A percentile compares a stretch with the other conserved stretches of the same genome.
Evolutionary conservation across 345 rosid species (phyloP).

Genomic region (Anacardium occidentale): DNA sequence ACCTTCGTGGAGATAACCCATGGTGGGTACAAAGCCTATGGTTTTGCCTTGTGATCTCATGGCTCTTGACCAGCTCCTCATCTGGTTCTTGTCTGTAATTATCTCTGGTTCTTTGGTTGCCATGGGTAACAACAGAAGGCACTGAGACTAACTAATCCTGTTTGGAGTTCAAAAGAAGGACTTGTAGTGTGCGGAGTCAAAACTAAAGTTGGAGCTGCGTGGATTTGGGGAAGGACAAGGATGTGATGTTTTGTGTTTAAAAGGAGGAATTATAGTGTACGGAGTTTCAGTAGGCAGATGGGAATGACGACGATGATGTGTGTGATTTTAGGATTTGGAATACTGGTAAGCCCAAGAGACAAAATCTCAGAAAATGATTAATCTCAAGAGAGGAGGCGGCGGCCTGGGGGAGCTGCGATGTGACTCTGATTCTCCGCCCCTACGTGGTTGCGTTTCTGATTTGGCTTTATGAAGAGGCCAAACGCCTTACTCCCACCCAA

Average conservation of each 20-base stretch:
- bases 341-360: too few relatives aligned
- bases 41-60: slow-evolving; percentile 59
- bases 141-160: neutral
- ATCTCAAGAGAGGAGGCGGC: too few relatives aligned
- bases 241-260: neutral
- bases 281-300: neutral
- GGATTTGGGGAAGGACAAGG: too few relatives aligned
- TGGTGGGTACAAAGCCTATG: slow-evolving; percentile 77
- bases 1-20: slow-evolving; percentile 92
- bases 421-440: too few relatives aligned
- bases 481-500: too few relatives aligned
- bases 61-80: slow-evolving; percentile 78
- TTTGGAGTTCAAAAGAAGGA: neutral
- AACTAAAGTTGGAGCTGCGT: too few relatives aligned
- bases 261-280: neutral
- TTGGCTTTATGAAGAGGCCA: too few relatives aligned
- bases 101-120: slow-evolving; percentile 42
- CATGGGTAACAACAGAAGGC: slow-evolving; percentile 15
- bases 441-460: too few relatives aligned
- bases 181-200: neutral
- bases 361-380: too few relatives aligned
- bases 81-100: slow-evolving; percentile 54
- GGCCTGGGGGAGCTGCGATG: too few relatives aligned
- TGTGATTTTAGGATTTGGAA: too few relatives aligned
- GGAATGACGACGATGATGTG: too few relatives aligned